Evolutionary conservation across 163 green algal species (phyloP).

Genomic region (Scenedesmus sp.): DNA sequence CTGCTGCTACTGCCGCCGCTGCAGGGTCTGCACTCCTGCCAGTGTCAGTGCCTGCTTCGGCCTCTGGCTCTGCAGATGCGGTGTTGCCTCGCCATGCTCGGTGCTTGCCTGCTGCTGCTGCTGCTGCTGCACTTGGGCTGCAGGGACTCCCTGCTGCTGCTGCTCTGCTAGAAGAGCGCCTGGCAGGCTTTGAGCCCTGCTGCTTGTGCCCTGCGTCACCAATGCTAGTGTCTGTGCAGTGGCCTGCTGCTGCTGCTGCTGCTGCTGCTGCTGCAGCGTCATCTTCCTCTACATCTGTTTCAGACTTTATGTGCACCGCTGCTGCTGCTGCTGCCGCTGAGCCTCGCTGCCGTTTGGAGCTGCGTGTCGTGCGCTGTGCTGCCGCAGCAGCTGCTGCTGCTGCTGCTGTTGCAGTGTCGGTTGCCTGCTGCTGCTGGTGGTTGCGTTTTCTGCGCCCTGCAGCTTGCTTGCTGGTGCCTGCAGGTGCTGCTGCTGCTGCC

Average conservation of each 20-base stretch:
- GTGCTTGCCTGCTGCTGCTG: constrained; percentile 3
- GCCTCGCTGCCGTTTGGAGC: neutral
- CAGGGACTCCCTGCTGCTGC: neutral
- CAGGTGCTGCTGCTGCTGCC: neutral
- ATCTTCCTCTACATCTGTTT: neutral
- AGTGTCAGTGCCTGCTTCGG: neutral
- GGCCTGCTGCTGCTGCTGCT: constrained; percentile 1
- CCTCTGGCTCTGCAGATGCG: neutral
- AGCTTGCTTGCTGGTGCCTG: neutral
- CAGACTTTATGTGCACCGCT: neutral
- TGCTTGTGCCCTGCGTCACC: neutral
- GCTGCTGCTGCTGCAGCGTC: constrained; percentile 1
- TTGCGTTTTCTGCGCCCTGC: neutral
- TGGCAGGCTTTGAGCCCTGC: neutral
- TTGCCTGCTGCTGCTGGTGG: neutral
- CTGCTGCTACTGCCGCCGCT: neutral
- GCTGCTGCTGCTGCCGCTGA: neutral
- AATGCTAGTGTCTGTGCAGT: neutral
- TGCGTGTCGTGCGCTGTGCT: neutral
- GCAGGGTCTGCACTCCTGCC: neutral
- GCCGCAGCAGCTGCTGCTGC: neutral
- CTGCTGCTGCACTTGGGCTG: neutral
- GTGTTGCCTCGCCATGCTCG: neutral
- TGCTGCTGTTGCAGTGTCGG: neutral
- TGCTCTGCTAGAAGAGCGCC: neutral